These are phyloP conservation scores for Trichoderma gamsii DNA, from an alignment of 495 filamentous ascomycete genomes.

Conservation along the genomic window DNA sequence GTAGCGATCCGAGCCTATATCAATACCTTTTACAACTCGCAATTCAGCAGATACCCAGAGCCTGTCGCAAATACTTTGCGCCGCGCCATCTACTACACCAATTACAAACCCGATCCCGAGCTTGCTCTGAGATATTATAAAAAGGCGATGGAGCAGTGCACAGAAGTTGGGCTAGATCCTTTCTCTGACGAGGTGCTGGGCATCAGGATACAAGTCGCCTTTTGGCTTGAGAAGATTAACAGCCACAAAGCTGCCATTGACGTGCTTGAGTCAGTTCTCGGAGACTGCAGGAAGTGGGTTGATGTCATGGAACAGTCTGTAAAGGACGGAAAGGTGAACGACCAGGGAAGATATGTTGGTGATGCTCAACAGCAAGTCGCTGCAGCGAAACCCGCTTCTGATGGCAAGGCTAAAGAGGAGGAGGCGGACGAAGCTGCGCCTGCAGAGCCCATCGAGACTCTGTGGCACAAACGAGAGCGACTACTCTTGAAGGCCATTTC, in stretches of 20 bases:
- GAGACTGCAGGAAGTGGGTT: conserved; percentile 57
- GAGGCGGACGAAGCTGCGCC: background rate
- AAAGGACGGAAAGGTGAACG: conserved; percentile 39
- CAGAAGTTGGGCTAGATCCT: conserved; percentile 70
- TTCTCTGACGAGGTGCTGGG: conserved; percentile 87
- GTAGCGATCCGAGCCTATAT: conserved; percentile 57
- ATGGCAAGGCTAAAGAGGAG: background rate
- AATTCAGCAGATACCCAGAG: conserved; percentile 64
- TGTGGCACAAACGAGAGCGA: conserved; percentile 59
- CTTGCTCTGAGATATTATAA: conserved; percentile 76
- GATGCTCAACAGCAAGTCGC: conserved; percentile 22
- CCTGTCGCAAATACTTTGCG: conserved; percentile 75
- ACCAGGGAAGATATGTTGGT: conserved; percentile 21
- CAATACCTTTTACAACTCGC: conserved; percentile 57
- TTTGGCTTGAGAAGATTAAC: conserved; percentile 68
- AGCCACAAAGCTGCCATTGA: conserved; percentile 59
- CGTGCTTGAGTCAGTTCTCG: conserved; percentile 62
- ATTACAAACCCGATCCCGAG: conserved; percentile 62
- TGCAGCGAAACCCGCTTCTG: background rate
- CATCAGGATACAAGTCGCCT: conserved; percentile 73
- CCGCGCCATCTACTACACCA: conserved; percentile 79
- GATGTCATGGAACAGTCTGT: conserved; percentile 50
- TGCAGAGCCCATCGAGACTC: conserved; percentile 29
- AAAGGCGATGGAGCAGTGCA: conserved; percentile 62
- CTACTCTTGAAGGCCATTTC: conserved; percentile 66